Evolutionary conservation across 2,329 filamentous ascomycete species (phyloP).

Genomic region (Venturia nashicola): DNA sequence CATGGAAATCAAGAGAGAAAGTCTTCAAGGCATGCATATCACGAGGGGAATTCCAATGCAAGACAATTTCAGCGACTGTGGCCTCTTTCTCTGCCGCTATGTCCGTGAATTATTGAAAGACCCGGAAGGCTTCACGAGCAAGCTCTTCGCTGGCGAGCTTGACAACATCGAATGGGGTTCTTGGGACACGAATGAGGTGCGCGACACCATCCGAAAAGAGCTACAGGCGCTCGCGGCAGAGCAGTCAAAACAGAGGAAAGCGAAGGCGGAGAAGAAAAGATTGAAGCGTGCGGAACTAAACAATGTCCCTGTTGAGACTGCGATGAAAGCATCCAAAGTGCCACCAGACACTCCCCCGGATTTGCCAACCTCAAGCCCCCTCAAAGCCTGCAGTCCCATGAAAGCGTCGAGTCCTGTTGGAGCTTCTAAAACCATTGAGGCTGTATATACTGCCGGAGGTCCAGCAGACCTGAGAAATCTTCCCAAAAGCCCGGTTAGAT

Average conservation of each 20-base stretch:
- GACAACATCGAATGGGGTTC: conserved; percentile 42
- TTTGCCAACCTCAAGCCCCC: neutral
- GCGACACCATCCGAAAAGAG: conserved; percentile 51
- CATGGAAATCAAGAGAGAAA: conserved; percentile 31
- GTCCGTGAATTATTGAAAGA: conserved; percentile 67
- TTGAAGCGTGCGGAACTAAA: neutral
- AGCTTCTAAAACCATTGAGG: neutral
- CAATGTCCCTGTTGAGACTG: neutral
- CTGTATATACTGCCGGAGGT: neutral
- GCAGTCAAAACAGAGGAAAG: conserved; percentile 6
- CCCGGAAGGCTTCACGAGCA: conserved; percentile 57
- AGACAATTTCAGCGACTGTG: conserved; percentile 78
- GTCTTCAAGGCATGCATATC: conserved; percentile 53
- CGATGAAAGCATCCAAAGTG: neutral
- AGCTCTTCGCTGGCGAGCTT: conserved; percentile 54
- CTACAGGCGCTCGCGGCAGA: conserved; percentile 48
- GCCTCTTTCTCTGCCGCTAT: conserved; percentile 76
- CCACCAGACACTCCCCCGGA: neutral
- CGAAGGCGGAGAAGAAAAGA: neutral
- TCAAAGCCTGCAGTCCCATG: neutral
- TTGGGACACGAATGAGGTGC: conserved; percentile 44
- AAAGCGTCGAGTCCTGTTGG: neutral
- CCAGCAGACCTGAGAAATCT: neutral
- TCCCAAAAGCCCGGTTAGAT: neutral
- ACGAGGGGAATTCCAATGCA: conserved; percentile 62